phyloP scores from a whole-genome alignment of 495 filamentous ascomycete genomes.

The Astrocystis sublimbata region DNA sequence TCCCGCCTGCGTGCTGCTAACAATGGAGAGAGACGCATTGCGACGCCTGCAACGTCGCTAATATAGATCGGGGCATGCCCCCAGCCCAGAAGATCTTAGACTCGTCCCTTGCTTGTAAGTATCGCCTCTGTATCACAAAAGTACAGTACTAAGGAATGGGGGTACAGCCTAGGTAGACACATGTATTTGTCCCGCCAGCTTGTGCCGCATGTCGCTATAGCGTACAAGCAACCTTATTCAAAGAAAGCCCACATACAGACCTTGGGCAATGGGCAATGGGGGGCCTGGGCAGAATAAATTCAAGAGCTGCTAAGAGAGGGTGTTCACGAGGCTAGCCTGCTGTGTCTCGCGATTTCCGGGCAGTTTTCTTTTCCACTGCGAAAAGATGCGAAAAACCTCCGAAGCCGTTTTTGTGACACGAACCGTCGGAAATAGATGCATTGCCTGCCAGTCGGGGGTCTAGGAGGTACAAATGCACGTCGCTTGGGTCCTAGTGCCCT shows the following conservation, averaged over 20 bases:
- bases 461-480: too few species aligned
- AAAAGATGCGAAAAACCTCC: conserved; percentile 3
- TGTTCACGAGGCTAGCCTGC: not conserved
- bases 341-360: conserved; percentile 6
- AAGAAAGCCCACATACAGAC: not conserved
- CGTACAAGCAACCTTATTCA: not conserved
- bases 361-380: conserved; percentile 16
- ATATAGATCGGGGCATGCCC: conserved; percentile 18
- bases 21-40: conserved; percentile 17
- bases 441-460: too few species aligned
- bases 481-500: not conserved
- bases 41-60: conserved; percentile 22
- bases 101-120: conserved; percentile 17
- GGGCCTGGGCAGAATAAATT: not conserved
- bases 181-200: too few species aligned
- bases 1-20: not conserved
- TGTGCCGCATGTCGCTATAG: conserved; percentile 8
- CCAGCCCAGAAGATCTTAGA: conserved; percentile 7
- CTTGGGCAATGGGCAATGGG: not conserved
- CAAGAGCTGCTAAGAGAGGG: too few species aligned
- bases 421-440: not conserved
- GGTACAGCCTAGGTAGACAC: conserved; percentile 7
- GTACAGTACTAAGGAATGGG: conserved; percentile 7
- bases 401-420: conserved; percentile 6
- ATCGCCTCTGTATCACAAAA: conserved; percentile 7